phyloP scores from a whole-genome alignment of 169 alveolate genomes.

The Eimeria tenella region DNA sequence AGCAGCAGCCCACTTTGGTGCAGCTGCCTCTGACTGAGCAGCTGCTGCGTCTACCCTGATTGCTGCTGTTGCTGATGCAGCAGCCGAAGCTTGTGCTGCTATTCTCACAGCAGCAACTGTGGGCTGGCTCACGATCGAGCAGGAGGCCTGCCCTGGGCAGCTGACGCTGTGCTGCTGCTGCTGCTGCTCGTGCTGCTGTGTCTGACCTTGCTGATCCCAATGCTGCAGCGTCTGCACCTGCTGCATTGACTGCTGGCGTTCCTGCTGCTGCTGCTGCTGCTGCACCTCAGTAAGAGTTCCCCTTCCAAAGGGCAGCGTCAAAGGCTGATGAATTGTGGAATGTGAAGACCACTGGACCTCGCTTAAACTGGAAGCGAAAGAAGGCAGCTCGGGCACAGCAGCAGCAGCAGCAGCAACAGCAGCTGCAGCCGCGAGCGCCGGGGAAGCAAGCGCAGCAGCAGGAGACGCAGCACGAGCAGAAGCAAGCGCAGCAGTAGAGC shows the following conservation, averaged over 20 bases:
- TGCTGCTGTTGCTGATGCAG: conserved; percentile 24
- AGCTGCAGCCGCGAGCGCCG: not conserved
- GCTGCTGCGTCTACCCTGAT: not conserved
- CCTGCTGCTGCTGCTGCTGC: conserved; percentile 4
- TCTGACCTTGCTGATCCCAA: not conserved
- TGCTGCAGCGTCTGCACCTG: not conserved
- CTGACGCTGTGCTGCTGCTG: conserved; percentile 38
- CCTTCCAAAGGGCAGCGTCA: not conserved
- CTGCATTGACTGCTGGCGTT: not conserved
- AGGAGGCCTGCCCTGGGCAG: not conserved
- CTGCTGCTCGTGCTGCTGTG: not conserved
- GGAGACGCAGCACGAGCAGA: not conserved
- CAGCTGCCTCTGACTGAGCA: too few species aligned
- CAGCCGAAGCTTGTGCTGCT: conserved; percentile 1
- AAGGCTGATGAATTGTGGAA: not conserved
- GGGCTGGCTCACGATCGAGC: too few species aligned
- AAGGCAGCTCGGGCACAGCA: not conserved
- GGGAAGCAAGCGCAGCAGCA: not conserved
- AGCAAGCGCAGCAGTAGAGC: not conserved
- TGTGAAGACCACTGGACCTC: not conserved
- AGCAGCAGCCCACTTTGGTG: not conserved
- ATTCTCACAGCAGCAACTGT: not conserved
- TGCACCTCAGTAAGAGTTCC: not conserved
- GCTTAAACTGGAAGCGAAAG: not conserved
- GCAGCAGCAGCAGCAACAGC: not conserved